phyloP scores from a whole-genome alignment of 2,329 filamentous ascomycete species.

The Neofusicoccum umdonicola region DNA sequence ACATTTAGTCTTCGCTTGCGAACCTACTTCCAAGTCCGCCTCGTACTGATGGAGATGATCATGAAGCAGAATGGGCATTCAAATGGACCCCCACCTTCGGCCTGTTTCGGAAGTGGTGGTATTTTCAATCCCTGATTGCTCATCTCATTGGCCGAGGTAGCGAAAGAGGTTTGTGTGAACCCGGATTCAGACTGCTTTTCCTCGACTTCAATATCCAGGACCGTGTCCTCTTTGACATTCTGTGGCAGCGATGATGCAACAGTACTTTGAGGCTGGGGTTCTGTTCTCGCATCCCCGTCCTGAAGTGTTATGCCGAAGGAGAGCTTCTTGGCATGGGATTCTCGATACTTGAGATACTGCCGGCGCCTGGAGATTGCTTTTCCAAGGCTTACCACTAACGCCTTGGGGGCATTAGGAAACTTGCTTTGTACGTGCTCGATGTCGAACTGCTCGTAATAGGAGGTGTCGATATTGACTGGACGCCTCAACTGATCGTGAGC shows the following conservation, averaged over 20 bases:
- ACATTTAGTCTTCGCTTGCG: too few species aligned
- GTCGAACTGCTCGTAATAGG: constrained; percentile 27
- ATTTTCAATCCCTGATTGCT: background rate
- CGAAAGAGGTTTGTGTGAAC: background rate
- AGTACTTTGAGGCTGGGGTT: background rate
- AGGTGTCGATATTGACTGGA: constrained; percentile 27
- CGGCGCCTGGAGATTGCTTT: constrained; percentile 32
- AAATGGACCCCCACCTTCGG: background rate
- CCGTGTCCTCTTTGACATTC: background rate
- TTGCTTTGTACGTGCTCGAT: constrained; percentile 27
- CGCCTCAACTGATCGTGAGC: constrained; percentile 28
- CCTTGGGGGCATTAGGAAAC: constrained; percentile 21
- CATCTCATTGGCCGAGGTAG: background rate
- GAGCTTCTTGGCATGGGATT: constrained; percentile 32
- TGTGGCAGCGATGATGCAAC: background rate
- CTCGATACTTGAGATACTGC: constrained; percentile 33
- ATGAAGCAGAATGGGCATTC: constrained; percentile 8
- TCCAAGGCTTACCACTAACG: constrained; percentile 27
- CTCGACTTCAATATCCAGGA: background rate
- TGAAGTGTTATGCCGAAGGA: constrained; percentile 14
- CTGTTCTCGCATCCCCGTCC: background rate
- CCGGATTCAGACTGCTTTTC: background rate
- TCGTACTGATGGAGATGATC: background rate
- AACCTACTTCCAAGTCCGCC: constrained; percentile 3
- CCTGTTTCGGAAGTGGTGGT: background rate